Base-by-base conservation (phyloP, 805 yeast species). In the Diddensiella caesifluorescens region DNA sequence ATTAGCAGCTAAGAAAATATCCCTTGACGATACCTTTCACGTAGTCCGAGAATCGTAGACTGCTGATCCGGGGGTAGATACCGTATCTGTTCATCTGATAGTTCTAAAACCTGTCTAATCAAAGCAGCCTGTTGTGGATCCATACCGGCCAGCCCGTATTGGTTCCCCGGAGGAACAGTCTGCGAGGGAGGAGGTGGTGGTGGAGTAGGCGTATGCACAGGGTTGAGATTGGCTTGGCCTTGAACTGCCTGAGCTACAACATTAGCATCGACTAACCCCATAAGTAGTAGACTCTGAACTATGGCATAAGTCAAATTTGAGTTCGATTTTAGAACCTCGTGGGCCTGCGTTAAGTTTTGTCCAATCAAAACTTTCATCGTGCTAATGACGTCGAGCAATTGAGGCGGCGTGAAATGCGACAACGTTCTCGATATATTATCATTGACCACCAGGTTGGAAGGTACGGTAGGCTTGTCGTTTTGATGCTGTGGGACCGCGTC, bases 271-370 rank as follows among this genome's bases (percentile, higher is more conserved):
- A 57, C 63, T 29, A 57, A 55, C 20, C 63, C 69, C 54, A 63
- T 62, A 46, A 59, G 60, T 47, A 79, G 59, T 41, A 84, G 62
- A 1, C 80, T 69, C 56, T 88, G 95, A 1, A 87, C 84, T 23
- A 87, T 63, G 0, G 92, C 87, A 56, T 79, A 85, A 1, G 83
- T 65, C 39, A 88, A 65, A 54, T 85, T 95, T 0, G 92, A 90
- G 52, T 79, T 52, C 4, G 48, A 77, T 46, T 71, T 70, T 19
- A 87, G 67, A 29, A 87, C 63, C 26, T 71, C 71, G 41, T 70
- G 74, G 67, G 81, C 81, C 44, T 79, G 67, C 5, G 68, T 68
- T 0, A 86, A 84, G 47, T 81, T 72, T 33, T 70, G 71, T 3
- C 62, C 60, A 2, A 81, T 63, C 77, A 83, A 76, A 20, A 64